Percentiles rank a stretch among this genome's conserved stretches.
Conservation (phyloP, 352 stramenopile species). For the Phytopythium aichiense region DNA sequence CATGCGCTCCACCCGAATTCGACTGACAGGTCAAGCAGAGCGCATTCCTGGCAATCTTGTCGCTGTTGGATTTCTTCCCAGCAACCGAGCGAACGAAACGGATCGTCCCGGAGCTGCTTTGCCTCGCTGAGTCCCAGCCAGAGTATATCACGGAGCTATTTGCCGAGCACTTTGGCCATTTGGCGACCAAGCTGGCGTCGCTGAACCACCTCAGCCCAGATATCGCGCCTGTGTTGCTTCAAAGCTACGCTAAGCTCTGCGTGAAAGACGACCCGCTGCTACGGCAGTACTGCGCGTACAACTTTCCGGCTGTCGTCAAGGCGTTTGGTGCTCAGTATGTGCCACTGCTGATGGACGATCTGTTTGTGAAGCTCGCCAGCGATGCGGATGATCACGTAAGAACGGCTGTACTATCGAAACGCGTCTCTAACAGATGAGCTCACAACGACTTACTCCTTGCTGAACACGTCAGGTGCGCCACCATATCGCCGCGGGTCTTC, state of each 20-base stretch:
- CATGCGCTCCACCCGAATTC: neutral
- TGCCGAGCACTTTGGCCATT: conserved; percentile 45
- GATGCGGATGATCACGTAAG: conserved; percentile 46
- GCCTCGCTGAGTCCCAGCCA: conserved; percentile 46
- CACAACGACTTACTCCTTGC: neutral
- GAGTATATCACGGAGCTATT: conserved; percentile 55
- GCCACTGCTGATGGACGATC: conserved; percentile 66
- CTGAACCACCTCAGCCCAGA: conserved; percentile 60
- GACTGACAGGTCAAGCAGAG: conserved; percentile 64
- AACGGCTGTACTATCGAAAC: neutral
- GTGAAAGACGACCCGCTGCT: conserved; percentile 53
- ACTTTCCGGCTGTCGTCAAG: conserved; percentile 77
- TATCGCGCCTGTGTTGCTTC: conserved; percentile 40
- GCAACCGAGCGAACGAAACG: conserved; percentile 44
- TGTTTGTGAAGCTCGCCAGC: conserved; percentile 54
- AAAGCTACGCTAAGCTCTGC: conserved; percentile 61
- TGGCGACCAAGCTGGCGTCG: conserved; percentile 62
- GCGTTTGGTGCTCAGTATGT: conserved; percentile 54
- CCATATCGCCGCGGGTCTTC: conserved; percentile 63
- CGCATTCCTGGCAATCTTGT: conserved; percentile 68
- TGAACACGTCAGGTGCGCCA: conserved; percentile 39
- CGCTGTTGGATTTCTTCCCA: conserved; percentile 72
- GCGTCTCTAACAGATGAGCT: neutral
- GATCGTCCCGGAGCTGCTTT: conserved; percentile 66
- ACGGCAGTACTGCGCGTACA: conserved; percentile 66